A percentile compares a stretch with the other conserved stretches of the same genome.
These are phyloP conservation scores for Cicer cuneatum DNA, from an alignment of 306 rosid species.

Conservation along the genomic window DNA sequence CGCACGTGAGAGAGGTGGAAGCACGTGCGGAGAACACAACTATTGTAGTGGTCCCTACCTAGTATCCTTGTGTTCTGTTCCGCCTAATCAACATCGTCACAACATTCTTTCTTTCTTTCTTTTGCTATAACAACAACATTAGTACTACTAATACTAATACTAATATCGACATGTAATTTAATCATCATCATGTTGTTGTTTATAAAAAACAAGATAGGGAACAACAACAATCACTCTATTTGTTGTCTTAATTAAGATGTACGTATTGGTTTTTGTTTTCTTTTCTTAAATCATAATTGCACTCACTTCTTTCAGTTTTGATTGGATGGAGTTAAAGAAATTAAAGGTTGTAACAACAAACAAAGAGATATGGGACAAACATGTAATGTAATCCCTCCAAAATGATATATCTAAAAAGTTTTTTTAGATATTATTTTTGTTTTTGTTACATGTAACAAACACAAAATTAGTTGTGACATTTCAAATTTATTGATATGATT, in stretches of 20 bases:
- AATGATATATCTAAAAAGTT: too few relatives aligned
- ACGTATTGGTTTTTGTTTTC: not conserved
- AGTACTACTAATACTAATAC: not conserved
- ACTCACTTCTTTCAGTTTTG: not conserved
- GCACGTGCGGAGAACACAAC: constrained; percentile 26
- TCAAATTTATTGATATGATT: too few relatives aligned
- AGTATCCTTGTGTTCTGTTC: constrained; percentile 36
- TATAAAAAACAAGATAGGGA: not conserved
- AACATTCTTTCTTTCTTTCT: constrained; percentile 18
- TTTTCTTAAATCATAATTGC: not conserved
- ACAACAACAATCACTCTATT: not conserved
- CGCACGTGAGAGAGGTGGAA: constrained; percentile 10
- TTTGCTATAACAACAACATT: constrained; percentile 5
- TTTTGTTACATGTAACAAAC: too few relatives aligned
- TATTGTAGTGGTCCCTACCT: constrained; percentile 38
- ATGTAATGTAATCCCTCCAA: too few relatives aligned
- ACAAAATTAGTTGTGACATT: too few relatives aligned
- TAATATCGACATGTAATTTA: constrained; percentile 6
- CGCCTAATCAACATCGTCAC: constrained; percentile 41
- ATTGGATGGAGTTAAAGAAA: not conserved
- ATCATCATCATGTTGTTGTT: constrained; percentile 18
- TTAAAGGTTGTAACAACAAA: not conserved
- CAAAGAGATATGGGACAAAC: not conserved
- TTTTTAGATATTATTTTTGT: too few relatives aligned
- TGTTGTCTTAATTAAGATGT: not conserved